phyloP scores from a whole-genome alignment of 305 asterid species.

The Solanum aculeatissimum region DNA sequence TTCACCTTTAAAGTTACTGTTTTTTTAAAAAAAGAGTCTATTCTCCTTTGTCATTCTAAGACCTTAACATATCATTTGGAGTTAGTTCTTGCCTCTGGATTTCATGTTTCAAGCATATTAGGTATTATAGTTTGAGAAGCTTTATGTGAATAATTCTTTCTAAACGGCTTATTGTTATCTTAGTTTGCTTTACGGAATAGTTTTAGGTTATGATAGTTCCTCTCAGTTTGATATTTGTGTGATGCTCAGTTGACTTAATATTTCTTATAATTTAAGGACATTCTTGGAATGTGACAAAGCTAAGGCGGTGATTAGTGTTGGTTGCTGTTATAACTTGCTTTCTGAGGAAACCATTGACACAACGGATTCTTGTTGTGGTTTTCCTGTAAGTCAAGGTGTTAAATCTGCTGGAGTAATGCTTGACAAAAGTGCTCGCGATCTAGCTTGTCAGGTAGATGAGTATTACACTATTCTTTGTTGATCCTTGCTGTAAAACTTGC shows the following conservation, averaged over 20 bases:
- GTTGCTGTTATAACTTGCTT: slow-evolving; percentile 88
- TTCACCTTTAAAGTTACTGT: not conserved
- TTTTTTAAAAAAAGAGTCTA: not conserved
- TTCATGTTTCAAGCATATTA: not conserved
- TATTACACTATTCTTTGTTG: slow-evolving; percentile 2
- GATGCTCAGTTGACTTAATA: slow-evolving; percentile 1
- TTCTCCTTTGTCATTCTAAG: not conserved
- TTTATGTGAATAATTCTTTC: not conserved
- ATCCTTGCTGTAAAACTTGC: not conserved
- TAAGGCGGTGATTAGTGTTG: slow-evolving; percentile 74
- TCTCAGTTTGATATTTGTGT: not conserved
- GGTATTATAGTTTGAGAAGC: not conserved
- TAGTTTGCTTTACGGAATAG: not conserved
- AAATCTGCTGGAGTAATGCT: slow-evolving; percentile 36
- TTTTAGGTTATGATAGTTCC: not conserved
- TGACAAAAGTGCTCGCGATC: slow-evolving; percentile 71
- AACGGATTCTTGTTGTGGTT: slow-evolving; percentile 40
- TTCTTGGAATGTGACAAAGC: slow-evolving; percentile 65
- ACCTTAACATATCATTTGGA: not conserved
- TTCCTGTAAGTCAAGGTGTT: slow-evolving; percentile 74
- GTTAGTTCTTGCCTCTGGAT: not conserved
- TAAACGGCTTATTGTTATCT: not conserved
- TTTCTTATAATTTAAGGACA: slow-evolving; percentile 36
- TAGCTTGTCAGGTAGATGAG: slow-evolving; percentile 78
- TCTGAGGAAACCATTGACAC: slow-evolving; percentile 40